Percentiles rank a stretch among this genome's conserved stretches.
phyloP scores from a whole-genome alignment of 2,329 filamentous ascomycete genomes.

The Monosporascus sp. region DNA sequence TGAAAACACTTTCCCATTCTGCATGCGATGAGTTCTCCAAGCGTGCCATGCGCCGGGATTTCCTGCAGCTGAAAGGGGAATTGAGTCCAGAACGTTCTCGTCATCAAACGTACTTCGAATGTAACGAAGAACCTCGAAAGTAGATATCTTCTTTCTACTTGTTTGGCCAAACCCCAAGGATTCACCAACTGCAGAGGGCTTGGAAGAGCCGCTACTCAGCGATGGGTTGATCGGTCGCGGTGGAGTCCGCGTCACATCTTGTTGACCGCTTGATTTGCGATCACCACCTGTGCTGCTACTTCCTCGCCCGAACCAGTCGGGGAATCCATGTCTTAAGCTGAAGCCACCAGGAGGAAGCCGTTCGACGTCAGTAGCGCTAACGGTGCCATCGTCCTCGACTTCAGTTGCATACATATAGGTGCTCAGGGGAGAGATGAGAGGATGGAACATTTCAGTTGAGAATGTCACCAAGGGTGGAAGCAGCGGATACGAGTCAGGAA shows the following conservation, averaged over 20 bases:
- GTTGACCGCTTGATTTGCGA: constrained; percentile 37
- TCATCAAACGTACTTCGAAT: constrained; percentile 78
- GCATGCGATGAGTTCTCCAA: constrained; percentile 67
- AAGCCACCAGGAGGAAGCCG: constrained; percentile 83
- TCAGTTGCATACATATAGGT: constrained; percentile 89
- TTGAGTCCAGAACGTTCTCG: constrained; percentile 66
- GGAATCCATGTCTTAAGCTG: constrained; percentile 85
- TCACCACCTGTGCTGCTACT: constrained; percentile 29
- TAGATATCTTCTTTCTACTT: constrained; percentile 41
- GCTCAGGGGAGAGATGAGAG: constrained; percentile 85
- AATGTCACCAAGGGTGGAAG: constrained; percentile 83
- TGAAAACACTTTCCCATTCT: constrained; percentile 37
- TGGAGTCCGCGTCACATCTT: constrained; percentile 22
- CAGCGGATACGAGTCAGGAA: constrained; percentile 73
- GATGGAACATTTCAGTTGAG: constrained; percentile 90
- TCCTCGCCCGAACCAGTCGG: constrained; percentile 73
- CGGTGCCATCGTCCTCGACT: constrained; percentile 67
- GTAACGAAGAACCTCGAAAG: constrained; percentile 70
- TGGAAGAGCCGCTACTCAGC: constrained; percentile 18
- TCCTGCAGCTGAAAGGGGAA: constrained; percentile 76
- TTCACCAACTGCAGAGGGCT: constrained; percentile 19
- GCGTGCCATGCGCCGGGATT: constrained; percentile 93
- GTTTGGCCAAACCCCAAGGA: constrained; percentile 36
- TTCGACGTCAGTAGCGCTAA: constrained; percentile 79
- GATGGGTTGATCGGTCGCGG: constrained; percentile 22